Evolutionary conservation across 441 rosid species (phyloP).

Genomic region (Erysimum cheiri): DNA sequence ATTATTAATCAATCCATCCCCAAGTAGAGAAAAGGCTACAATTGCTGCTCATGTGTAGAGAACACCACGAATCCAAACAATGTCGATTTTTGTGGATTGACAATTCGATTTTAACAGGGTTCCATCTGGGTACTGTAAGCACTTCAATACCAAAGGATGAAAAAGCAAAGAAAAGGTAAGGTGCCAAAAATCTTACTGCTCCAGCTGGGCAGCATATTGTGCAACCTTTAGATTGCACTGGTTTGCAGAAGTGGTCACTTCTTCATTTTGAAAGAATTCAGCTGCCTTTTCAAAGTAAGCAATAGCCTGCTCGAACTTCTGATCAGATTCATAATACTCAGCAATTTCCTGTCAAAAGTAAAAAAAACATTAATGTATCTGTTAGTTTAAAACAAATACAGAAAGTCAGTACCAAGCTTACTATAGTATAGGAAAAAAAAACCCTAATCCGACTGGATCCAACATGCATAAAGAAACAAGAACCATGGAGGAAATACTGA

Average conservation of each 20-base stretch:
- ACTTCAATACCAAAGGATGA: conserved; percentile 13
- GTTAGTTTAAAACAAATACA: conserved; percentile 11
- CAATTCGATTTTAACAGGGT: neutral
- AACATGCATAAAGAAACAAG: conserved; percentile 21
- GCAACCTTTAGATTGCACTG: conserved; percentile 99
- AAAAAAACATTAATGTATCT: conserved; percentile 12
- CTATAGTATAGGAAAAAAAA: neutral
- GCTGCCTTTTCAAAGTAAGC: conserved; percentile 86
- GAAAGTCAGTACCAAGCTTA: conserved; percentile 3
- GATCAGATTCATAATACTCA: conserved; percentile 79
- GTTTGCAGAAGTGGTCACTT: conserved; percentile 90
- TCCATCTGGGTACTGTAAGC: conserved; percentile 5
- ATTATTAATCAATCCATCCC: conserved; percentile 16
- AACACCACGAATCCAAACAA: conserved; percentile 19
- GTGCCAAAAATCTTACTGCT: conserved; percentile 59
- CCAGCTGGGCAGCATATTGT: conserved; percentile 86
- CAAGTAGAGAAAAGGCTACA: conserved; percentile 1
- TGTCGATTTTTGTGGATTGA: neutral
- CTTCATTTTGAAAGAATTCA: conserved; percentile 92
- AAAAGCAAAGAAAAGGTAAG: neutral
- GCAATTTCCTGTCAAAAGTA: conserved; percentile 78
- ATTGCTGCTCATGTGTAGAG: neutral
- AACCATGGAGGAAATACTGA: neutral
- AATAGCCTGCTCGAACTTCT: conserved; percentile 77
- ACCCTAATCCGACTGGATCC: conserved; percentile 17